Evolutionary conservation across 306 rosid genomes (phyloP).

Genomic region (Sphenostylis stenocarpa): DNA sequence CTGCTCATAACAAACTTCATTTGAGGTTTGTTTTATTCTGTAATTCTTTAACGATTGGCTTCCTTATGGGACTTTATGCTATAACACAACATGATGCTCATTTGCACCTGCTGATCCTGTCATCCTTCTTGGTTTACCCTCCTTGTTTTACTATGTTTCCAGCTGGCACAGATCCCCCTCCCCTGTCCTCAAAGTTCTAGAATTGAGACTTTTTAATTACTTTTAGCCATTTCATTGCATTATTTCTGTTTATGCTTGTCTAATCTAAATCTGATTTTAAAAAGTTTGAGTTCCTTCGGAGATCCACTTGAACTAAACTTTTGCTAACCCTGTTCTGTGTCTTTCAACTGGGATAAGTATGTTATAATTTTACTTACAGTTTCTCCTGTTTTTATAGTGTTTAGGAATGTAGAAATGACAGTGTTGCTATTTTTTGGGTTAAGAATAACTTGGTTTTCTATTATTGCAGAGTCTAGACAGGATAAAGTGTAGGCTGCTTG

Average conservation of each 20-base stretch:
- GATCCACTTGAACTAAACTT: conserved; percentile 5
- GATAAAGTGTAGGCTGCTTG: conserved; percentile 93
- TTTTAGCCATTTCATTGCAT: not conserved
- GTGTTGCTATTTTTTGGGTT: conserved; percentile 10
- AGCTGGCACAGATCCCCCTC: not conserved
- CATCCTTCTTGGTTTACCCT: conserved; percentile 8
- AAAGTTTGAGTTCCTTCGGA: not conserved
- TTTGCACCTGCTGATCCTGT: not conserved
- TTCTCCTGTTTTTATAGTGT: conserved; percentile 12
- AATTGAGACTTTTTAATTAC: not conserved
- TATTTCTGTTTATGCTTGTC: not conserved
- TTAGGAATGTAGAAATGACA: conserved; percentile 3
- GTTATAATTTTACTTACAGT: not conserved
- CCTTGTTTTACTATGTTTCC: not conserved
- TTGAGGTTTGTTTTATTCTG: too few species aligned
- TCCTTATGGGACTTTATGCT: not conserved
- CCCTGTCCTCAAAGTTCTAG: not conserved
- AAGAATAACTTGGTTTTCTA: conserved; percentile 18
- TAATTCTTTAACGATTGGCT: not conserved
- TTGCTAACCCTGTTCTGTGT: not conserved
- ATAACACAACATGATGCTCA: not conserved
- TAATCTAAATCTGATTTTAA: conserved; percentile 9
- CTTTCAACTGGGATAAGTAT: not conserved
- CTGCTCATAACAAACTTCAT: too few species aligned
- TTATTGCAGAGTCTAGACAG: conserved; percentile 87